phyloP scores from a whole-genome alignment of 1,139 yeast species.

The Yueomyces sp. region DNA sequence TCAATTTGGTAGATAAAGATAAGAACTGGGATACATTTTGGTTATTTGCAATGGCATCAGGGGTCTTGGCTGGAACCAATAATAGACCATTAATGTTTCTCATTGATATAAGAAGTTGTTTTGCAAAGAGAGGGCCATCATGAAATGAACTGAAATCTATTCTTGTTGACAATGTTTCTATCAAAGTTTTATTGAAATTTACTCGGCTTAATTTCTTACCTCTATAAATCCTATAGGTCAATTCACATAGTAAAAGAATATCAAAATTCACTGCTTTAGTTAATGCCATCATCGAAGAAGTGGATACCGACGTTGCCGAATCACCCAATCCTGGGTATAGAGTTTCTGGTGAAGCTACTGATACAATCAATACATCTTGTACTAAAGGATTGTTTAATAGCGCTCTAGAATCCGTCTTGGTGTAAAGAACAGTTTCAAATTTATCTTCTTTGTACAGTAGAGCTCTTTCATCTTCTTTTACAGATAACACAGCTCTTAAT shows the following conservation, averaged over 20 bases:
- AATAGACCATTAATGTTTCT: constrained; percentile 33
- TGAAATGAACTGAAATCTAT: constrained; percentile 30
- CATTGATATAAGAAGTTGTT: constrained; percentile 32
- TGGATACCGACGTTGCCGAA: constrained; percentile 21
- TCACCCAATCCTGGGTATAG: constrained; percentile 23
- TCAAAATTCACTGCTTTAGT: constrained; percentile 42
- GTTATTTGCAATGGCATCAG: constrained; percentile 16
- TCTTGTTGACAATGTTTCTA: constrained; percentile 31
- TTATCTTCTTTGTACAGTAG: constrained; percentile 15
- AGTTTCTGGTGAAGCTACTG: constrained; percentile 23
- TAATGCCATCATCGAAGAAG: constrained; percentile 33
- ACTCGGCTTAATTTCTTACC: constrained; percentile 27
- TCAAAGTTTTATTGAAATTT: constrained; percentile 29
- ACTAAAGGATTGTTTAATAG: constrained; percentile 26
- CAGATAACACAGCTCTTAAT: constrained; percentile 18
- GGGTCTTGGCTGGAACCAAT: constrained; percentile 16
- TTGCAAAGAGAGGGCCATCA: constrained; percentile 30
- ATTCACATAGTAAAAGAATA: constrained; percentile 41
- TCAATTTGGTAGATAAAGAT: constrained; percentile 17
- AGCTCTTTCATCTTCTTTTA: constrained; percentile 19
- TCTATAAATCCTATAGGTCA: constrained; percentile 32
- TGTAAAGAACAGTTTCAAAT: constrained; percentile 28
- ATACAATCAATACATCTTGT: constrained; percentile 28
- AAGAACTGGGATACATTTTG: constrained; percentile 19
- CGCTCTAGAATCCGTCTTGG: constrained; percentile 34